Base-by-base conservation (phyloP, 1,284 basidiomycete species). In the Irpex sp. region DNA sequence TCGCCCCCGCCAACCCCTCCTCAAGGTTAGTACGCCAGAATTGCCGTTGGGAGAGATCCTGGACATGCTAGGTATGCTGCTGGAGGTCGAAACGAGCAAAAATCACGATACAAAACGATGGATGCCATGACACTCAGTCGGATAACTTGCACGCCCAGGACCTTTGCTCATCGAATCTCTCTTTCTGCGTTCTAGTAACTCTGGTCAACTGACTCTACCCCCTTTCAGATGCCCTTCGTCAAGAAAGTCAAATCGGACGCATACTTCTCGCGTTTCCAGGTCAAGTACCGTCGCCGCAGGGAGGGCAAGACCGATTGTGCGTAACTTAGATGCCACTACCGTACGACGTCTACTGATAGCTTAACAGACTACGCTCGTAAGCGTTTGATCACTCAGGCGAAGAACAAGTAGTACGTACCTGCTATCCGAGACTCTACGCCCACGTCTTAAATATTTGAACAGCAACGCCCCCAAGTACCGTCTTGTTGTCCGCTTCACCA, bases 291-390 rank as follows among this genome's bases (percentile, higher is more conserved):
- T 75, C 86, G 96, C 74, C 84, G 94, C 69, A 89, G 94, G 75
- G 97, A 99, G 84, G 97, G 97, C 66, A 97, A 95, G 84, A 99
- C 97, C 70, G 97, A 99, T 78, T 99, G 92, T 92, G 69, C 71
- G 89, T 76, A 53, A 1, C 13, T n/a, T 8, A 19, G 7, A 4
- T 26, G 26, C 3, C 11, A 50, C 21, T 19, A 7, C 15, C 19
- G n/a, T 33, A n/a, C 31, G 31, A 31, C 31, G 31, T 31, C 3
- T 31, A 50, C 33, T 57, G 58, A 63, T 17, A 55, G 49, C 58
- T 61, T 4, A 61, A 11, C 61, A 93, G 92, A 98, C 88, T 97
- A 98, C 76, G 97, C 97, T 65, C 93, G 97, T 72, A 97, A 97
- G 83, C 90, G 95, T 72, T 86, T 99, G 63, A 88, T 98, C 69